Percentiles rank a stretch among this genome's conserved stretches.
These are phyloP conservation scores for Tardiomyces digboiensis DNA, from an alignment of 1,139 yeast species.

Conservation along the genomic window DNA sequence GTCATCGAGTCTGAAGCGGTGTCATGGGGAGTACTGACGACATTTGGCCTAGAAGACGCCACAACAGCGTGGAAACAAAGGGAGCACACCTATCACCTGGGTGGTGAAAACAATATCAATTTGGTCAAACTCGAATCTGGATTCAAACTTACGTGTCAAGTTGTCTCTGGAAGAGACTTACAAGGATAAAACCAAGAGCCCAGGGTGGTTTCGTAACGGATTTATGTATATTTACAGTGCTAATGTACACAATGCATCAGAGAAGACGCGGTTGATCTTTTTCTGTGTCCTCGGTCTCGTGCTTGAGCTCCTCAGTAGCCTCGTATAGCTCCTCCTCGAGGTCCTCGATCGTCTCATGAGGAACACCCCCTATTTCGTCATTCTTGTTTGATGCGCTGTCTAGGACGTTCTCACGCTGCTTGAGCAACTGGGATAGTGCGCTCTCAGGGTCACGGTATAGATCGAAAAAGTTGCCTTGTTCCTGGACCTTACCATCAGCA, in stretches of 20 bases:
- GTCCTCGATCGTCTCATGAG: neutral
- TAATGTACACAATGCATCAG: constrained; percentile 1
- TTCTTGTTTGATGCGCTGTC: constrained; percentile 2
- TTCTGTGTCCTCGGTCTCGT: constrained; percentile 10
- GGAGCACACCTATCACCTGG: constrained; percentile 13
- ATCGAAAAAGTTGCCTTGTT: constrained; percentile 64
- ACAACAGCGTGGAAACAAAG: constrained; percentile 24
- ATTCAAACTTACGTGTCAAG: neutral
- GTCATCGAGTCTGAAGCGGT: neutral
- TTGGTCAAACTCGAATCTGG: constrained; percentile 9
- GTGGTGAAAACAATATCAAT: constrained; percentile 19
- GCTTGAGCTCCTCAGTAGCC: constrained; percentile 8
- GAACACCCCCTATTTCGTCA: neutral
- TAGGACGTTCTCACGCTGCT: constrained; percentile 14
- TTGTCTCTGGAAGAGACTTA: constrained; percentile 3
- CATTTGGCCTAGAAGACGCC: constrained; percentile 19
- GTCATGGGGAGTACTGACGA: constrained; percentile 17
- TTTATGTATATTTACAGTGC: constrained; percentile 2
- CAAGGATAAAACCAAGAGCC: neutral
- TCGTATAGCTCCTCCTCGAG: constrained; percentile 13
- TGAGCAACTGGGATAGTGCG: constrained; percentile 56
- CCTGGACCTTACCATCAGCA: constrained; percentile 76
- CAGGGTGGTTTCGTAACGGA: neutral
- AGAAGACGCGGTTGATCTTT: constrained; percentile 4
- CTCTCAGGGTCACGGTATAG: constrained; percentile 55